Percentiles rank a stretch among this genome's conserved stretches.
phyloP scores from a whole-genome alignment of 2,329 filamentous ascomycete genomes.

The Arachnomyces sp. region DNA sequence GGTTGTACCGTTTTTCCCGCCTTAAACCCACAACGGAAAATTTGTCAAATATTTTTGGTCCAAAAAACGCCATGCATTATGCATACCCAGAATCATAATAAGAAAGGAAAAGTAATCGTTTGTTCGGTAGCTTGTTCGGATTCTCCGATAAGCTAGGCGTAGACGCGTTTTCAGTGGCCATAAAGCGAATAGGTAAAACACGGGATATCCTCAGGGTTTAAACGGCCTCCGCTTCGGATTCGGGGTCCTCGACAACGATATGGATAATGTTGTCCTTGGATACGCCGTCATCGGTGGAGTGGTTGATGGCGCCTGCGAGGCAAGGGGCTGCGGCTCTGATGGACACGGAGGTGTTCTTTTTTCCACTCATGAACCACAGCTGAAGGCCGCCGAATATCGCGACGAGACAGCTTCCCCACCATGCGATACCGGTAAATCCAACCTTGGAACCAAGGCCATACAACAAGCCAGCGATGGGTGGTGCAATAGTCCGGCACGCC shows the following conservation, averaged over 20 bases:
- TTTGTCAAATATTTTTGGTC: too few species aligned
- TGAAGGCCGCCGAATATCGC: slow-evolving; percentile 51
- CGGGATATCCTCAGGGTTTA: neutral
- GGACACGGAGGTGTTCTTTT: slow-evolving; percentile 35
- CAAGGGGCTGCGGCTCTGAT: slow-evolving; percentile 30
- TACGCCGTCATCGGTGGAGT: slow-evolving; percentile 9
- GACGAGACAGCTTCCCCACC: slow-evolving; percentile 53
- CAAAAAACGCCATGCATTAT: too few species aligned
- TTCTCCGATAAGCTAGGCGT: too few species aligned
- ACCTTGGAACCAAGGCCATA: slow-evolving; percentile 55
- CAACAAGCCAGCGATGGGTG: slow-evolving; percentile 59
- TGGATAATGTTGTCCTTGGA: slow-evolving; percentile 19
- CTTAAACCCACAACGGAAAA: too few species aligned
- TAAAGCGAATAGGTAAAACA: neutral
- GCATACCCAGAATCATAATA: too few species aligned
- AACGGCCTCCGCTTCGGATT: slow-evolving; percentile 5
- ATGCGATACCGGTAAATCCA: slow-evolving; percentile 54
- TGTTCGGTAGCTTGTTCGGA: too few species aligned
- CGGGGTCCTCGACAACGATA: slow-evolving; percentile 21
- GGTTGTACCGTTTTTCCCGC: too few species aligned
- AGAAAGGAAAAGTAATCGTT: too few species aligned
- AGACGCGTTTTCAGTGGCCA: too few species aligned
- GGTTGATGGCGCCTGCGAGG: slow-evolving; percentile 15
- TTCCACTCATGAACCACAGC: slow-evolving; percentile 47
- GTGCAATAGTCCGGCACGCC: slow-evolving; percentile 61